Percentiles rank a stretch among this genome's conserved stretches.
These are phyloP conservation scores for Annulohypoxylon nitens DNA, from an alignment of 495 filamentous ascomycete species.

Conservation along the genomic window DNA sequence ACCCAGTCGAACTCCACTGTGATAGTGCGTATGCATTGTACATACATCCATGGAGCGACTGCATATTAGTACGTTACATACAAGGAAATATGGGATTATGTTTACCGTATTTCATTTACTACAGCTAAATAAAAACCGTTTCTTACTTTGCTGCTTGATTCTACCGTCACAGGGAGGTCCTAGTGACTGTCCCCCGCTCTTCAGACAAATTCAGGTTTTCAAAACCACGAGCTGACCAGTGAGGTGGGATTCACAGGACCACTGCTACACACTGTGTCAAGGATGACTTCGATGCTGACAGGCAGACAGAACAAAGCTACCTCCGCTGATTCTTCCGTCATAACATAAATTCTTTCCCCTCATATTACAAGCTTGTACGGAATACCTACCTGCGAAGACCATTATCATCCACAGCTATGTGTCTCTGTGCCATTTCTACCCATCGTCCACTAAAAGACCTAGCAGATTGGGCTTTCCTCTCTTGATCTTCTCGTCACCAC, in stretches of 20 bases:
- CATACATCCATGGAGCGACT: neutral
- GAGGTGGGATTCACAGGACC: neutral
- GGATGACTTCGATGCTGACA: constrained; percentile 23
- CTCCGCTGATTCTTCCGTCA: constrained; percentile 36
- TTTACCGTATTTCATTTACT: neutral
- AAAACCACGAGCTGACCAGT: constrained; percentile 1
- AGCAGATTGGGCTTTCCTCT: constrained; percentile 21
- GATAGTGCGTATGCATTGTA: neutral
- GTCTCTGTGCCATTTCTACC: constrained; percentile 26
- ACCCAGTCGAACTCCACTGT: neutral
- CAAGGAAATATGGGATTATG: neutral
- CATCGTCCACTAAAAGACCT: constrained; percentile 12
- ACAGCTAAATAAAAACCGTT: neutral
- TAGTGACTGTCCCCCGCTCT: constrained; percentile 14
- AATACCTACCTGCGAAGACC: constrained; percentile 29
- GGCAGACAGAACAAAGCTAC: constrained; percentile 34
- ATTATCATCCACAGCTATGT: constrained; percentile 36
- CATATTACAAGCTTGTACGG: constrained; percentile 42
- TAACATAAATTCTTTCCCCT: constrained; percentile 45
- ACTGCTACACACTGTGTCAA: constrained; percentile 40
- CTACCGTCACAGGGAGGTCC: constrained; percentile 3
- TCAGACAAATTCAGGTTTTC: constrained; percentile 23
- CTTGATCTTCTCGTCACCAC: constrained; percentile 19
- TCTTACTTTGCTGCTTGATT: neutral
- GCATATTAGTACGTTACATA: neutral